These are phyloP conservation scores for Neotropicomus parvogracilis DNA, from an alignment of 1,284 basidiomycete species.

Conservation along the genomic window DNA sequence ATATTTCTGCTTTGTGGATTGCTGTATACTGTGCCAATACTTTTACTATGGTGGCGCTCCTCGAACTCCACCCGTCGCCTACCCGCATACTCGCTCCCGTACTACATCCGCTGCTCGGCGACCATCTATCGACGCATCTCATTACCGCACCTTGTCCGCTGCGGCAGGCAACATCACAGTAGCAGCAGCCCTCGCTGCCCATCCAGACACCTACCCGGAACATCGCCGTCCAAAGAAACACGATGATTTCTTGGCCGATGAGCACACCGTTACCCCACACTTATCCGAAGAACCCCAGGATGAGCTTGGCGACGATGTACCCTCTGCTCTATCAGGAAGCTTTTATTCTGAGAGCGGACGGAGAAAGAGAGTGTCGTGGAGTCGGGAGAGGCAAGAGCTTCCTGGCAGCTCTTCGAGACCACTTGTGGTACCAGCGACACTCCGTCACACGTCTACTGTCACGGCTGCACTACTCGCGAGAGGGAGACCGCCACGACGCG, in stretches of 20 bases:
- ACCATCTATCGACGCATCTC: constrained; percentile 49
- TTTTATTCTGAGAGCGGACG: constrained; percentile 65
- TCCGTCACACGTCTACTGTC: constrained; percentile 31
- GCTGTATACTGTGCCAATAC: constrained; percentile 71
- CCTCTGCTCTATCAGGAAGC: constrained; percentile 60
- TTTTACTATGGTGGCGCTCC: constrained; percentile 59
- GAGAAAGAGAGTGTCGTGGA: constrained; percentile 64
- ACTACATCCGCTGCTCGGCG: constrained; percentile 43
- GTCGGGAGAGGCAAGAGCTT: constrained; percentile 49
- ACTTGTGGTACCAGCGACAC: constrained; percentile 30
- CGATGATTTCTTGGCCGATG: constrained; percentile 22
- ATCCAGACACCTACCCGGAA: constrained; percentile 44
- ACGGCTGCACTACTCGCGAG: constrained; percentile 32
- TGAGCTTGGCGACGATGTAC: constrained; percentile 49
- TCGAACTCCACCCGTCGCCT: constrained; percentile 35
- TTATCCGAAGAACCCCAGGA: constrained; percentile 41
- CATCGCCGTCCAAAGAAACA: constrained; percentile 23
- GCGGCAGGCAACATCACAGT: constrained; percentile 67
- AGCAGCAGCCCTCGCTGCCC: constrained; percentile 60
- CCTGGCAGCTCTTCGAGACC: constrained; percentile 41
- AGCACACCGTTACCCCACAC: constrained; percentile 9
- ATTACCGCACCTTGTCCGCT: constrained; percentile 64
- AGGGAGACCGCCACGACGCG: constrained; percentile 47
- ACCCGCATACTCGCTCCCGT: constrained; percentile 42
- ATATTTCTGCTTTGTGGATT: constrained; percentile 83